phyloP scores from a whole-genome alignment of 2,329 filamentous ascomycete species.

The Hymenoscyphus scutula region DNA sequence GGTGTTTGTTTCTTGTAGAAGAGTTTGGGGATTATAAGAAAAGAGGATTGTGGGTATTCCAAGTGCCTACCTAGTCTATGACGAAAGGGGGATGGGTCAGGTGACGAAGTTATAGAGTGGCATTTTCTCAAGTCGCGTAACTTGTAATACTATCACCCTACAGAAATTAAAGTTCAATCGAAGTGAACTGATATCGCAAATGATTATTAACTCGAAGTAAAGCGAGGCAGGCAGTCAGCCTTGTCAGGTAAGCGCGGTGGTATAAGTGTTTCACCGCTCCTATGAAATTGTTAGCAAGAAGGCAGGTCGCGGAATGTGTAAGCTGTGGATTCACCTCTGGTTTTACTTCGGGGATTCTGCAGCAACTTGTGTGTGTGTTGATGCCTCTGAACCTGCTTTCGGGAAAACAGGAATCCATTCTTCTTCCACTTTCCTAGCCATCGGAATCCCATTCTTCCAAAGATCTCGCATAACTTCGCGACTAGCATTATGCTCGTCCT shows the following conservation, averaged over 20 bases:
- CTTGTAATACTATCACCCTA: not conserved
- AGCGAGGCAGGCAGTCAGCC: no score
- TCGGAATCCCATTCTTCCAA: not conserved
- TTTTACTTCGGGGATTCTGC: no score
- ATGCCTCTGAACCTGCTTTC: not conserved
- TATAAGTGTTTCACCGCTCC: no score
- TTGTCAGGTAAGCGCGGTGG: no score
- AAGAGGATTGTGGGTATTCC: not conserved
- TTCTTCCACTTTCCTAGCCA: not conserved
- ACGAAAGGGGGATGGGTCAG: not conserved
- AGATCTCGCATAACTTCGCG: not conserved
- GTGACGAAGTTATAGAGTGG: not conserved
- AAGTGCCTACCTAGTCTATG: not conserved
- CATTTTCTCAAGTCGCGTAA: not conserved
- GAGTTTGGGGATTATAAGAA: not conserved
- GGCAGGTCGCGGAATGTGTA: no score
- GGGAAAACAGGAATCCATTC: not conserved
- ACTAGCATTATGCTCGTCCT: not conserved
- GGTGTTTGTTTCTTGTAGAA: not conserved
- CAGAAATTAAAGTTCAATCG: not conserved
- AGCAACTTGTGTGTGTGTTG: not conserved
- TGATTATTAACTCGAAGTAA: no score
- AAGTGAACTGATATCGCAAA: no score
- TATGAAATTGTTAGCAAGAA: no score
- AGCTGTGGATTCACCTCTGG: no score